These are phyloP conservation scores for Fusarium oxysporum DNA, from an alignment of 2,329 filamentous ascomycete genomes.

Conservation along the genomic window DNA sequence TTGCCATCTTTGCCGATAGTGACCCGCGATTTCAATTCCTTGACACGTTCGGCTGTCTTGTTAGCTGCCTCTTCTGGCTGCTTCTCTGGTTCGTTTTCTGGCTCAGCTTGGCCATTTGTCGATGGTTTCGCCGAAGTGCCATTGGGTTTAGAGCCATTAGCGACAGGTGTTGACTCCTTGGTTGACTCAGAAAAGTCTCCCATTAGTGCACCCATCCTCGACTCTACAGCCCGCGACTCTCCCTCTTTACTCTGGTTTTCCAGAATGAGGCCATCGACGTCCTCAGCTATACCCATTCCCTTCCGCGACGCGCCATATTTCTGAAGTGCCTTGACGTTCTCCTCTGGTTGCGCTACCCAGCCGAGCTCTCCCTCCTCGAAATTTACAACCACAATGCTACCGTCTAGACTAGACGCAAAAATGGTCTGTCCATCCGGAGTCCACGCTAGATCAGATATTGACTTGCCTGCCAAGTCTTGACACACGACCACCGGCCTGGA, in stretches of 20 bases:
- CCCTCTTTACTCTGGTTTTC: constrained; percentile 94
- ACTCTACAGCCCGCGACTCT: constrained; percentile 89
- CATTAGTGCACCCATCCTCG: constrained; percentile 98
- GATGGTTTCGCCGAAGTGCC: constrained; percentile 53
- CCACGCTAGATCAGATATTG: constrained; percentile 95
- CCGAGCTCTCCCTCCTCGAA: constrained; percentile 92
- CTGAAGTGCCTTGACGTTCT: constrained; percentile 92
- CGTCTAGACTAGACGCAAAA: constrained; percentile 89
- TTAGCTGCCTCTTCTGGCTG: constrained; percentile 62
- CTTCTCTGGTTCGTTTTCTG: constrained; percentile 52
- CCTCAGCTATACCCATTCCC: constrained; percentile 91
- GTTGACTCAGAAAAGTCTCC: constrained; percentile 76
- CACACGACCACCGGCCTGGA: constrained; percentile 90
- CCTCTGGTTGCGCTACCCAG: constrained; percentile 84
- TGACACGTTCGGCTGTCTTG: constrained; percentile 66
- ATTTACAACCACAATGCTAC: constrained; percentile 82
- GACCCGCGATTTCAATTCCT: constrained; percentile 84
- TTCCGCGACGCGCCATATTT: constrained; percentile 92
- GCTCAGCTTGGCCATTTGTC: constrained; percentile 54
- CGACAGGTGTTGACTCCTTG: constrained; percentile 60
- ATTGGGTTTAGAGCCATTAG: constrained; percentile 63
- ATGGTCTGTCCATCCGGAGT: constrained; percentile 89
- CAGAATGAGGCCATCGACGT: constrained; percentile 85
- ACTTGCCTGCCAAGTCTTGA: constrained; percentile 89
- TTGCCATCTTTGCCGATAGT: constrained; percentile 97